Conservation (phyloP, 2,329 filamentous ascomycete species). For the Claviceps sp. region DNA sequence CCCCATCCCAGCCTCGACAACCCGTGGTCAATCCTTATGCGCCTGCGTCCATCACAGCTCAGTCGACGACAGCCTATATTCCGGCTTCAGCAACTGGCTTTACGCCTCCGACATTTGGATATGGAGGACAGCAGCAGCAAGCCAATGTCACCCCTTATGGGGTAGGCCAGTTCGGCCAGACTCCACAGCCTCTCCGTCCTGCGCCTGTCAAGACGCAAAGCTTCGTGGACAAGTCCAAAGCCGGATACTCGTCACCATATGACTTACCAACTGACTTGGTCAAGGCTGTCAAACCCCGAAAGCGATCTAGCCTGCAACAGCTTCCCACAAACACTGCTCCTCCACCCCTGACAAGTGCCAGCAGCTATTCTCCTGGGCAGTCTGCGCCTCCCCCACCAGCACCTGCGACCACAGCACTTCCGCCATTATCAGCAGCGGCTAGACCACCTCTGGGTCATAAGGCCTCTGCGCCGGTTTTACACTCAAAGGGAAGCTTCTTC, state of each 20-base stretch:
- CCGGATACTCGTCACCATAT: constrained; percentile 87
- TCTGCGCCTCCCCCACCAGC: constrained; percentile 10
- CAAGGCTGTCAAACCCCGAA: constrained; percentile 47
- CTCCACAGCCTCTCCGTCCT: constrained; percentile 23
- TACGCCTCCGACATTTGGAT: constrained; percentile 9
- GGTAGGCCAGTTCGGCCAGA: constrained; percentile 23
- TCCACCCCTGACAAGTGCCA: constrained; percentile 48
- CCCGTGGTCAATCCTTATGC: constrained; percentile 14
- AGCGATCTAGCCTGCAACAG: constrained; percentile 47
- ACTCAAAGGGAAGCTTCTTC: constrained; percentile 50
- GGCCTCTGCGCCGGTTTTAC: constrained; percentile 20
- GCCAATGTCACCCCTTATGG: constrained; percentile 12
- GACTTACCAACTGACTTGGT: constrained; percentile 80
- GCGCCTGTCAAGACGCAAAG: constrained; percentile 54
- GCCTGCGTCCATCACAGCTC: constrained; percentile 11
- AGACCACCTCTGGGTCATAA: constrained; percentile 21
- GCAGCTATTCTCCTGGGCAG: constrained; percentile 29
- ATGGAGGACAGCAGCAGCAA: constrained; percentile 10
- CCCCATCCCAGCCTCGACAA: constrained; percentile 5
- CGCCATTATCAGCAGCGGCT: background rate
- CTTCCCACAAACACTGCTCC: constrained; percentile 30
- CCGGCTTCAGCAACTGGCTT: constrained; percentile 7
- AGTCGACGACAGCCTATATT: constrained; percentile 12
- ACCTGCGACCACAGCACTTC: constrained; percentile 9
- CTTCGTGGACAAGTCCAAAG: constrained; percentile 81